Percentiles rank a stretch among this genome's conserved stretches.
These are phyloP conservation scores for Clonostachys sp. DNA, from an alignment of 2,329 filamentous ascomycete genomes.

Conservation along the genomic window DNA sequence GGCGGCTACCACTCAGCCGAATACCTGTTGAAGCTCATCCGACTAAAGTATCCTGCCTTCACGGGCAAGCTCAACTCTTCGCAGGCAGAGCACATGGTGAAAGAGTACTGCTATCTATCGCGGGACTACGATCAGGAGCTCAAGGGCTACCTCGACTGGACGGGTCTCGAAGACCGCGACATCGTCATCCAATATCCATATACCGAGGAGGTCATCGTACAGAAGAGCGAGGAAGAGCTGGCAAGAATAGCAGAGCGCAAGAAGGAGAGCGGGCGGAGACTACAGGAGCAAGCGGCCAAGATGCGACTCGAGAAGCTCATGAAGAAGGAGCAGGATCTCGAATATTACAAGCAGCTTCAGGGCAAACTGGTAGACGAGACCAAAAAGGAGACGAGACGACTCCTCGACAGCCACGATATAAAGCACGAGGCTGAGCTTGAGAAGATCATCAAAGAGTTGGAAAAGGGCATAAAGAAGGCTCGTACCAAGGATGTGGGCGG, in stretches of 20 bases:
- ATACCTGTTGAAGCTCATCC: constrained; percentile 84
- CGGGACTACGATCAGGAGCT: constrained; percentile 79
- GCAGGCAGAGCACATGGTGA: constrained; percentile 83
- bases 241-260: constrained; percentile 87
- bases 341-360: constrained; percentile 87
- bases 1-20: constrained; percentile 86
- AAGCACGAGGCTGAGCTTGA: constrained; percentile 88
- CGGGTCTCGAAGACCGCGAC: constrained; percentile 83
- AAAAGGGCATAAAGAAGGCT: constrained; percentile 83
- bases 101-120: constrained; percentile 86
- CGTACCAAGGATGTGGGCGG: constrained; percentile 90
- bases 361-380: constrained; percentile 65
- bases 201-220: constrained; percentile 82
- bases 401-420: constrained; percentile 86
- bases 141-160: constrained; percentile 78
- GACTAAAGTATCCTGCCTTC: constrained; percentile 87
- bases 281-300: constrained; percentile 95
- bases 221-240: constrained; percentile 93
- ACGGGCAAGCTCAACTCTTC: constrained; percentile 79
- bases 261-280: constrained; percentile 83
- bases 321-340: constrained; percentile 90
- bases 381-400: constrained; percentile 85
- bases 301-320: constrained; percentile 95
- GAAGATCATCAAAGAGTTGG: constrained; percentile 79
- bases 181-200: constrained; percentile 89